Base-by-base conservation (phyloP, 1,284 basidiomycete genomes). In the Coniophora puteana region DNA sequence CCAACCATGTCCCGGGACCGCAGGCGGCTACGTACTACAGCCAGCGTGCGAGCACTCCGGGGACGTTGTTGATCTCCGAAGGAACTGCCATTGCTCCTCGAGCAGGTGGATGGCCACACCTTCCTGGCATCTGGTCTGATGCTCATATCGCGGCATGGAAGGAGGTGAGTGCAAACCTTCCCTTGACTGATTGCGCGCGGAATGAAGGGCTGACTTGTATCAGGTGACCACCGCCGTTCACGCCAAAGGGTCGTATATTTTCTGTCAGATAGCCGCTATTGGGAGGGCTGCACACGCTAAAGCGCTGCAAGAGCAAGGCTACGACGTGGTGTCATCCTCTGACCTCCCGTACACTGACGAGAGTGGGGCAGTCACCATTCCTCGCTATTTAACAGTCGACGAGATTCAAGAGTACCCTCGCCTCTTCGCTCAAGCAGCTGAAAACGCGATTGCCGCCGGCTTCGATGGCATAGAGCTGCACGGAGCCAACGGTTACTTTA, bases 391-490 rank as follows among this genome's bases (percentile, higher is more conserved):
- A 29, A 66, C 65, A 0, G 45, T 53, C 6, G 41, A 47, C 33
- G 71, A 75, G 45, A 68, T 74, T 40, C 54, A 67, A 43, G 65
- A 73, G 39, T 74, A 71, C 48, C 53, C 71, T 1, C 37, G 52
- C 14, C 39, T 60, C 12, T 72, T 60, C 46, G 57, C 54, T 2
- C 52, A 51, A 10, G 72, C 71, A 0, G 71, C 73, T 4, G 46
- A 46, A 25, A 73, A 71, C 41, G 71, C 68, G 2, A 53, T 72
- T 1, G 22, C 55, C 13, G 70, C 73, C 4, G 74, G 70, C 4
- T 74, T 74, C 43, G 72, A 76, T 41, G 73, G 71, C 3, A 61
- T 68, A 8, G 66, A 69, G 43, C 44, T 69, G 4, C 67, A 68
- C 37, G 51, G 40, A 3, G 61, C 61, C 13, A 64, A 67, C 43